phyloP scores from a whole-genome alignment of 306 rosid genomes.

The Trifolium fragiferum region DNA sequence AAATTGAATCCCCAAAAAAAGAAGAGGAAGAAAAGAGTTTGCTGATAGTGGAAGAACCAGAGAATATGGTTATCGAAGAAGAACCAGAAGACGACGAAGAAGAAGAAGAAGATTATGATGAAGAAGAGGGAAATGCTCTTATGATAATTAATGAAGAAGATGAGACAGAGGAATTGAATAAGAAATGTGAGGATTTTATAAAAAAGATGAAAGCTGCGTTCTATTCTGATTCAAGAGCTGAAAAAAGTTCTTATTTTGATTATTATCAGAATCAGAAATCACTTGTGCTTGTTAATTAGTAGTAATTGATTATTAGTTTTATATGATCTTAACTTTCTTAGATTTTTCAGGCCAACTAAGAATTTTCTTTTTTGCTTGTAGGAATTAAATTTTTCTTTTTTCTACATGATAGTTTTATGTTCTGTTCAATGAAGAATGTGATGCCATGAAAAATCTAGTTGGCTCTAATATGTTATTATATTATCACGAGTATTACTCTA shows the following conservation, averaged over 20 bases:
- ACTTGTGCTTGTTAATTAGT: slow-evolving; percentile 20
- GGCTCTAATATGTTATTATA: too few relatives aligned
- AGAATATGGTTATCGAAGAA: not conserved
- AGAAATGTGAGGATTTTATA: slow-evolving; percentile 82
- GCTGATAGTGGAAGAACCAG: slow-evolving; percentile 11
- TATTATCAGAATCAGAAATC: slow-evolving; percentile 4
- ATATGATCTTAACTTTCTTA: not conserved
- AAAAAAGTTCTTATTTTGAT: slow-evolving; percentile 1
- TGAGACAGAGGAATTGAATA: slow-evolving; percentile 70
- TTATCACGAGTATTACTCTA: too few relatives aligned
- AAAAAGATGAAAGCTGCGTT: slow-evolving; percentile 66
- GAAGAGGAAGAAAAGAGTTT: slow-evolving; percentile 35
- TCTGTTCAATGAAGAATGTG: not conserved
- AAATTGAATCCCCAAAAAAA: slow-evolving; percentile 31
- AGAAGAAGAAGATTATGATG: not conserved
- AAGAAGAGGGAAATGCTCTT: not conserved
- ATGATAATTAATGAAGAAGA: slow-evolving; percentile 28
- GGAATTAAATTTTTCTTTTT: not conserved
- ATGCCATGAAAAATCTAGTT: not conserved
- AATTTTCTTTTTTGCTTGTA: not conserved
- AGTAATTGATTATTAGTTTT: not conserved
- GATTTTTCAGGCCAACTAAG: not conserved
- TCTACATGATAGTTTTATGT: not conserved
- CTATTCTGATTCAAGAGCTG: slow-evolving; percentile 51
- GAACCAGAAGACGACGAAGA: too few relatives aligned